phyloP scores from a whole-genome alignment of 495 filamentous ascomycete genomes.

The Daldinia grandis region DNA sequence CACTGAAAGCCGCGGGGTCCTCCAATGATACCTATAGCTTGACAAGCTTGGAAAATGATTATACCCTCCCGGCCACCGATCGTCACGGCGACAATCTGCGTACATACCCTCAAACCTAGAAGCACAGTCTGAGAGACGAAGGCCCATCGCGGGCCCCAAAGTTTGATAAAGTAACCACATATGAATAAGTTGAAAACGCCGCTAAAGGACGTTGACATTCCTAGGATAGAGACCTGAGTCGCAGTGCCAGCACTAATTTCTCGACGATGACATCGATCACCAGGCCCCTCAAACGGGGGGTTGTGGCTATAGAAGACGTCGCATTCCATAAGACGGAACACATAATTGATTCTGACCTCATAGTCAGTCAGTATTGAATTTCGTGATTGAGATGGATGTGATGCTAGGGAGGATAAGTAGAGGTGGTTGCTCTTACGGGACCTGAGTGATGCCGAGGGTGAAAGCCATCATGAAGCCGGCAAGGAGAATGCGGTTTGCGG shows the following conservation, averaged over 20 bases:
- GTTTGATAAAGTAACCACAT: conserved; percentile 65
- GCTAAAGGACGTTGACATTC: conserved; percentile 58
- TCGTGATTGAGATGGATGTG: neutral
- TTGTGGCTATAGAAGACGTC: conserved; percentile 62
- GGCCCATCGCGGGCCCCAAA: conserved; percentile 60
- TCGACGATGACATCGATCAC: conserved; percentile 56
- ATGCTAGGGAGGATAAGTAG: neutral
- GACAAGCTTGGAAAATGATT: conserved; percentile 60
- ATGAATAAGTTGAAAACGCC: conserved; percentile 66
- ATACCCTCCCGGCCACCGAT: conserved; percentile 61
- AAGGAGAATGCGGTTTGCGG: conserved; percentile 58
- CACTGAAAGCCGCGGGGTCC: conserved; percentile 65
- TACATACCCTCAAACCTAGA: conserved; percentile 60
- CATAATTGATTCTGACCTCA: conserved; percentile 59
- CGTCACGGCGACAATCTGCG: conserved; percentile 63
- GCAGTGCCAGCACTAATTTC: conserved; percentile 66
- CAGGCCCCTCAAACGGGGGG: conserved; percentile 46
- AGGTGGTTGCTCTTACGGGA: conserved; percentile 53
- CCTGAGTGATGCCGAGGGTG: conserved; percentile 66
- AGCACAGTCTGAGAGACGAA: conserved; percentile 61
- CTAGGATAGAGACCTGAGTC: conserved; percentile 60
- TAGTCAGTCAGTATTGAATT: conserved; percentile 31
- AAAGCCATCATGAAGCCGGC: conserved; percentile 64
- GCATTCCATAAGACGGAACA: conserved; percentile 66
- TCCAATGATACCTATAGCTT: conserved; percentile 65